Base-by-base conservation (phyloP, 139 green algal genomes). In the Coccomyxa sp. region DNA sequence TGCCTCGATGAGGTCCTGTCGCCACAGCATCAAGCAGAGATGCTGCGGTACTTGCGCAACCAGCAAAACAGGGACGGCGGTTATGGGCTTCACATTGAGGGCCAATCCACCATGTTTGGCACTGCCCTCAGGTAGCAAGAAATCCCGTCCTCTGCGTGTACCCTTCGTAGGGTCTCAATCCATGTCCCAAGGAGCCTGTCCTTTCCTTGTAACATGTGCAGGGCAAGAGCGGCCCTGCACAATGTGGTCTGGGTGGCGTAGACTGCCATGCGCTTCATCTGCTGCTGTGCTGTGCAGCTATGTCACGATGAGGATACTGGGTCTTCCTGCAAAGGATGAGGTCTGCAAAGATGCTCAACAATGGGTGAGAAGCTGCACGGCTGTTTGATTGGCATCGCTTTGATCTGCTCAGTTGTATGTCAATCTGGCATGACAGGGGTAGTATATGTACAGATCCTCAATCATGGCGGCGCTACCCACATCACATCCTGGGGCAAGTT, bases 401-500 rank as follows among this genome's bases (percentile, higher is more conserved):
- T 54, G 18, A 18, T 5, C 64, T 6, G 35, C n/a, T 14, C 24
- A 37, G 24, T 29, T 71, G 29, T 36, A 37, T 71, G 27, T 71
- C 5, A 6, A 36, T 37, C 10, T 35, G n/a, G 41, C 72, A 55
- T 70, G 24, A 16, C 7, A 7, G 44, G 78, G 9, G 78, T 39
- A 39, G 70, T 31, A 72, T 82, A 70, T 64, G 72, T 75, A 74
- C 90, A 97, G 95, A 99, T 99, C 22, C 90, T 95, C 74, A 31
- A 77, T 2, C 86, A 88, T n/a, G 93, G 92, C 40, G 95, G 94
- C 24, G 94, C 95, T 27, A 92, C 86, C 33, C 83, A 87, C 78
- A 93, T 95, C 76, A 96, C 96, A 0, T 94, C 85, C 8, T 99
- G 97, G 97, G 97, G 95, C 85, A 99, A 99, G 91, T 99, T 99